These are phyloP conservation scores for Neurospora sp. DNA, from an alignment of 2,329 filamentous ascomycete species.

Conservation along the genomic window DNA sequence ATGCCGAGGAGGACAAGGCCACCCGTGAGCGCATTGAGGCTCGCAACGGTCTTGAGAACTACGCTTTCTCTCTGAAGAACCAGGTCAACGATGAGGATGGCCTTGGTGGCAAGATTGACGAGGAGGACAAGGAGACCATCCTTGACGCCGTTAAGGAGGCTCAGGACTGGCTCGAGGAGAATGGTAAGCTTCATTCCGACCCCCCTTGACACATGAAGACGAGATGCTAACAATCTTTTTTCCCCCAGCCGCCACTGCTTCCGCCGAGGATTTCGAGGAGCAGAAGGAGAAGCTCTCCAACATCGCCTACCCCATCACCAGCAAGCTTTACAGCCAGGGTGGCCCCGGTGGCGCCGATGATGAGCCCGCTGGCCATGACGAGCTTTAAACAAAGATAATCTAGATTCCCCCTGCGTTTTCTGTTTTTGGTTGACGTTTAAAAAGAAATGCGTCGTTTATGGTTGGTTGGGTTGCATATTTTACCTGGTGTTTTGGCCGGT, in stretches of 20 bases:
- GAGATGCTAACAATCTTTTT: slow-evolving; percentile 7
- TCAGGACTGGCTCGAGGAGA: slow-evolving; percentile 94
- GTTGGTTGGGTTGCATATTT: neutral
- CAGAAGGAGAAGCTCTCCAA: slow-evolving; percentile 98
- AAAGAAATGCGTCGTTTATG: slow-evolving; percentile 8
- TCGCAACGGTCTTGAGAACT: slow-evolving; percentile 96
- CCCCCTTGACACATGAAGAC: neutral
- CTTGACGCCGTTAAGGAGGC: slow-evolving; percentile 95
- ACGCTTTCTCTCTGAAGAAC: slow-evolving; percentile 98
- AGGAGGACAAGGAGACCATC: slow-evolving; percentile 96
- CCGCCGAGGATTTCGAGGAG: slow-evolving; percentile 94
- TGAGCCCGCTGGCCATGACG: slow-evolving; percentile 60
- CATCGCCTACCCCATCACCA: slow-evolving; percentile 97
- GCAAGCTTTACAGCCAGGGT: slow-evolving; percentile 75
- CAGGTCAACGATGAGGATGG: slow-evolving; percentile 95
- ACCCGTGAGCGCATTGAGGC: slow-evolving; percentile 94
- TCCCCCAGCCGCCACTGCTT: slow-evolving; percentile 50
- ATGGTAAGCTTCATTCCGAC: slow-evolving; percentile 37
- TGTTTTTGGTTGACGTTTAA: slow-evolving; percentile 16
- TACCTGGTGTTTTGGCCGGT: neutral
- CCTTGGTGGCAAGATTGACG: slow-evolving; percentile 95
- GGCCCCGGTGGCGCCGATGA: slow-evolving; percentile 58
- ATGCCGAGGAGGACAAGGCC: slow-evolving; percentile 98
- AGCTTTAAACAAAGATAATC: slow-evolving; percentile 50
- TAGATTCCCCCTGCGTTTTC: slow-evolving; percentile 22